Conservation (phyloP, 495 filamentous ascomycete genomes). For the Neurospora pannonica region DNA sequence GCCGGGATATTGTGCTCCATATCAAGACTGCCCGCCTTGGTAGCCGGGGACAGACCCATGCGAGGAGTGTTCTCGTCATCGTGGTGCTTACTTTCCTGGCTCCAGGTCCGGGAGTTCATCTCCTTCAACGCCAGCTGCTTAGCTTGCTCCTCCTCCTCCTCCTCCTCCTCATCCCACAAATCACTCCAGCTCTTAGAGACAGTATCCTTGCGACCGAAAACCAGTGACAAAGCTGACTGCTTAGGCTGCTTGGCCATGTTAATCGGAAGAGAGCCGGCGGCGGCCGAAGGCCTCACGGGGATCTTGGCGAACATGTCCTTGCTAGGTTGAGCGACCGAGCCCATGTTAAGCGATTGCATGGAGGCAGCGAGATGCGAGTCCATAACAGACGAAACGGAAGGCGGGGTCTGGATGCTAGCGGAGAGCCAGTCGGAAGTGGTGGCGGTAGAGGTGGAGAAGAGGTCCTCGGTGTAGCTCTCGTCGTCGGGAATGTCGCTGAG, state of each 20-base stretch:
- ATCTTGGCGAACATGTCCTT: constrained; percentile 20
- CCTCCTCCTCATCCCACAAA: constrained; percentile 83
- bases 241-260: constrained; percentile 52
- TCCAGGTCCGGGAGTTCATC: constrained; percentile 73
- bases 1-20: constrained; percentile 31
- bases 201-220: constrained; percentile 65
- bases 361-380: constrained; percentile 68
- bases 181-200: constrained; percentile 98
- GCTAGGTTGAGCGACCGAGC: constrained; percentile 27
- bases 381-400: constrained; percentile 65
- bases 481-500: constrained; percentile 76
- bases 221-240: constrained; percentile 58
- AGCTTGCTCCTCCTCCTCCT: constrained; percentile 48
- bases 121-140: constrained; percentile 54
- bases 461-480: constrained; percentile 71
- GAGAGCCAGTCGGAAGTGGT: constrained; percentile 62
- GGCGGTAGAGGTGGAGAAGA: constrained; percentile 74
- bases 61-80: constrained; percentile 38
- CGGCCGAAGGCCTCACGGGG: constrained; percentile 26
- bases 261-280: constrained; percentile 72
- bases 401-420: constrained; percentile 51
- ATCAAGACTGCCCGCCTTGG: constrained; percentile 34
- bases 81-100: constrained; percentile 56
- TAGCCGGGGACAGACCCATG: constrained; percentile 41
- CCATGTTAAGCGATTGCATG: constrained; percentile 46